A percentile compares a stretch with the other conserved stretches of the same genome.
These are phyloP conservation scores for Plantago elongata DNA, from an alignment of 257 asterid species.

Conservation along the genomic window DNA sequence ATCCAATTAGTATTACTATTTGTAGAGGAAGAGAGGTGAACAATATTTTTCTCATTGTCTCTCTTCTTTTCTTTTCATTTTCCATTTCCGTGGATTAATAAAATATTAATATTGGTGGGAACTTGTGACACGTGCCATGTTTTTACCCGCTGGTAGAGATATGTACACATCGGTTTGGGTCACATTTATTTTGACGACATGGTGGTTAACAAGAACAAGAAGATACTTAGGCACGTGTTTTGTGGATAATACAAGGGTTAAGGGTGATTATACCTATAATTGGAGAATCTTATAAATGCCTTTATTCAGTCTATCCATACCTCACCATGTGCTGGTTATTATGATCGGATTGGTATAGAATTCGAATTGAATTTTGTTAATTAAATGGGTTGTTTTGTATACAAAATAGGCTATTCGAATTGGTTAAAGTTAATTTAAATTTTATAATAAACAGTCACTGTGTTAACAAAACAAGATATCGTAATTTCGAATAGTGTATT, in stretches of 20 bases:
- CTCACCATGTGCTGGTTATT: no score
- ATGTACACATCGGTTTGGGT: conserved; percentile 17
- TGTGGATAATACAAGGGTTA: conserved; percentile 23
- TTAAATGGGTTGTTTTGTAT: no score
- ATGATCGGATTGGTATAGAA: no score
- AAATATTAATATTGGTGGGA: neutral
- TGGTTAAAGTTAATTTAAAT: no score
- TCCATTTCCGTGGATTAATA: neutral
- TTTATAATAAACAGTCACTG: no score
- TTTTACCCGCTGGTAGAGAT: conserved; percentile 25
- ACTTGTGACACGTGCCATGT: conserved; percentile 42
- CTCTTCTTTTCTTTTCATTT: neutral
- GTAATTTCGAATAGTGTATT: no score
- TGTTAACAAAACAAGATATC: no score
- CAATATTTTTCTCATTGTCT: neutral
- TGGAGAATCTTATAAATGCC: conserved; percentile 19
- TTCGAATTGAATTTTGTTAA: no score
- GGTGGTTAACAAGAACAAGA: neutral
- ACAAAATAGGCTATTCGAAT: no score
- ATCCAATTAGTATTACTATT: neutral
- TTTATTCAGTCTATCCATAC: neutral
- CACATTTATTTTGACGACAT: conserved; percentile 1
- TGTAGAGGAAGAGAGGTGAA: neutral
- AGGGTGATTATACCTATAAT: neutral
- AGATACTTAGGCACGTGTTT: conserved; percentile 10